Evolutionary conservation across 208 protist species (phyloP).

Genomic region (Balamuthia mandrillaris): DNA sequence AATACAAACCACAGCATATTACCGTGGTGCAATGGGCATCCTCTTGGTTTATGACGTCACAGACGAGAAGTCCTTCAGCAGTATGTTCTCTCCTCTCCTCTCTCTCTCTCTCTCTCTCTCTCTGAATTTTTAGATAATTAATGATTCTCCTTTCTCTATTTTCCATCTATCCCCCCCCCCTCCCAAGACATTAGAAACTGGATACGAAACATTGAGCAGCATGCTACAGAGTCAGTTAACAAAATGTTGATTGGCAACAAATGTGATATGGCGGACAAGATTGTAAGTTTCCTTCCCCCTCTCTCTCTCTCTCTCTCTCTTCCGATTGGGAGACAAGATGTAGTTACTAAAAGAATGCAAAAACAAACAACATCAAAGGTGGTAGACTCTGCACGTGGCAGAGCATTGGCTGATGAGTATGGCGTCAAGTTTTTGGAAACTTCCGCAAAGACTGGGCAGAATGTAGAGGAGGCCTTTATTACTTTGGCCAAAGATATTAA

Average conservation of each 20-base stretch:
- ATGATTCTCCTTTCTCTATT: neutral
- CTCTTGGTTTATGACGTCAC: conserved; percentile 86
- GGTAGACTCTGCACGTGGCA: conserved; percentile 28
- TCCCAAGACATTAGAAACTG: conserved; percentile 77
- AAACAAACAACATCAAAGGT: neutral
- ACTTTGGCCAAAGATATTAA: conserved; percentile 71
- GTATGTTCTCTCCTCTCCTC: neutral
- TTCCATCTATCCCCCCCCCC: neutral
- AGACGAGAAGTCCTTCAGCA: conserved; percentile 72
- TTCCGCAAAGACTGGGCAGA: conserved; percentile 67
- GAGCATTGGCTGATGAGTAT: conserved; percentile 71
- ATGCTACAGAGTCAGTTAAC: conserved; percentile 82
- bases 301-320: neutral
- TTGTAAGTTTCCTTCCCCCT: conserved; percentile 14
- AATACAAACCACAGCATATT: conserved; percentile 72
- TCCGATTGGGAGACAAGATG: neutral
- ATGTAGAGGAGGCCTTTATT: conserved; percentile 80
- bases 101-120: neutral
- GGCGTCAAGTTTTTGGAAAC: conserved; percentile 76
- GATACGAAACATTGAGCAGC: conserved; percentile 83
- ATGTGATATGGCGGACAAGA: conserved; percentile 76
- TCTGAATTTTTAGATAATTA: neutral
- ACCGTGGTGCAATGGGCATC: conserved; percentile 88
- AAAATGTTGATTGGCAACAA: conserved; percentile 87
- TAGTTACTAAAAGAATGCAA: neutral